Evolutionary conservation across 164 flowering plant species (phyloP).

Genomic region (Houttuynia cordata): DNA sequence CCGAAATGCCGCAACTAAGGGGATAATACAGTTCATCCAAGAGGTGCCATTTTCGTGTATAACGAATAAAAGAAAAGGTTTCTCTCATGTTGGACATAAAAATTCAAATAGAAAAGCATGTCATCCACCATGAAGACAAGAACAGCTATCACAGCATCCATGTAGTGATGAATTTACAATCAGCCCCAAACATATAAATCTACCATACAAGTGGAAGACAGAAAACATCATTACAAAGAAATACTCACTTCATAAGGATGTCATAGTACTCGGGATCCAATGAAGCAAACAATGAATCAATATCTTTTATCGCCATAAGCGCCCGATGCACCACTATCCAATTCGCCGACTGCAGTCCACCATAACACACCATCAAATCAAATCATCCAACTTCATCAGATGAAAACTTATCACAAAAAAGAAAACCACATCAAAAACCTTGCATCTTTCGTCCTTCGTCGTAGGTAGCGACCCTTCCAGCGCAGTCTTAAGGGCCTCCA

Average conservation of each 20-base stretch:
- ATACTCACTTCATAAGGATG: conserved; percentile 85
- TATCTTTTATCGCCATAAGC: conserved; percentile 84
- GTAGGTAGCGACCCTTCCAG: conserved; percentile 86
- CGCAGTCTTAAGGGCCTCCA: conserved; percentile 91
- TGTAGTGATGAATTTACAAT: too few relatives aligned
- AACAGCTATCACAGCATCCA: too few relatives aligned
- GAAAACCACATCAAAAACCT: conserved; percentile 25
- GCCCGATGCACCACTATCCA: conserved; percentile 97
- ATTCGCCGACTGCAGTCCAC: conserved; percentile 64
- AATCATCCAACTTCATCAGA: not conserved
- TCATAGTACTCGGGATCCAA: conserved; percentile 93
- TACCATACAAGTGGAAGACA: not conserved
- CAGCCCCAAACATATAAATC: too few relatives aligned
- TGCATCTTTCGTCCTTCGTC: conserved; percentile 84
- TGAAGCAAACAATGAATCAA: conserved; percentile 67
- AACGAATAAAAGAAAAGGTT: too few relatives aligned
- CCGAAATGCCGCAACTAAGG: too few relatives aligned
- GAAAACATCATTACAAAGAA: not conserved
- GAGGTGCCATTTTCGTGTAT: too few relatives aligned
- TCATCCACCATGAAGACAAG: too few relatives aligned
- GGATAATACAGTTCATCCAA: too few relatives aligned
- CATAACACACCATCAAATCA: conserved; percentile 1
- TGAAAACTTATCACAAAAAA: not conserved
- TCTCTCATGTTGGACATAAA: too few relatives aligned
- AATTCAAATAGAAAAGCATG: too few relatives aligned